Base-by-base conservation (phyloP, 139 green algal genomes). In the Chlamydomonas sp. region DNA sequence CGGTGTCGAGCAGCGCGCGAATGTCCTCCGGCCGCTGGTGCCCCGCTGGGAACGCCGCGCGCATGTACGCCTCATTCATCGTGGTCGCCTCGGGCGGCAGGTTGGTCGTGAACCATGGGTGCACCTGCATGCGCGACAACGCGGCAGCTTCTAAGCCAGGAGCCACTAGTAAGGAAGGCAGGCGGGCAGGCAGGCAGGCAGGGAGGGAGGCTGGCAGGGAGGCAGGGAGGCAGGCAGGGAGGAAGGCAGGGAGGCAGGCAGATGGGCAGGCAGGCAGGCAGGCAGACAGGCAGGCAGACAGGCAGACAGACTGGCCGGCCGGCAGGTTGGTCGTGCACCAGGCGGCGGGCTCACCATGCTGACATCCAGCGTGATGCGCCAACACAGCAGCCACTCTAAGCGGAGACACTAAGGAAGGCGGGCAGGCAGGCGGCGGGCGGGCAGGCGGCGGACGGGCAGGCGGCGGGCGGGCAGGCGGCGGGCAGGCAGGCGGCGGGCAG, bases 11-110 rank as follows among this genome's bases (percentile, higher is more conserved):
- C 37, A 80, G 37, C n/a, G 54, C 54, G 20, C 54, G 58, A 63
- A 80, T 80, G 24, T 75, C 69, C 35, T 76, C 69, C 1, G 74
- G 63, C 33, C 50, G 38, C 57, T 80, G 74, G 54, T 80, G 69
- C 4, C 74, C 73, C 48, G 65, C 61, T 5, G 74, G 74, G 47
- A 80, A 75, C 22, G 37, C 26, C 3, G 69, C 69, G 24, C 39
- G 47, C 35, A 83, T 71, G 73, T 83, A 83, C 29, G 72, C 72
- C 22, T 77, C 76, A 64, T 95, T 95, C 88, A 95, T 92, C 26
- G 69, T 73, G 26, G 74, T 54, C 1, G 74, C n/a, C n/a, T 93
- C 89, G 1, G 85, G 85, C 29, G 91, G 91, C 67, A 87, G 70
- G 73, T 87, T 84, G 16, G 78, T 80, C 1, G 69, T 73, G 67